Base-by-base conservation (phyloP, 225 moss, liverwort and hornwort species). In the Asterella californica region DNA sequence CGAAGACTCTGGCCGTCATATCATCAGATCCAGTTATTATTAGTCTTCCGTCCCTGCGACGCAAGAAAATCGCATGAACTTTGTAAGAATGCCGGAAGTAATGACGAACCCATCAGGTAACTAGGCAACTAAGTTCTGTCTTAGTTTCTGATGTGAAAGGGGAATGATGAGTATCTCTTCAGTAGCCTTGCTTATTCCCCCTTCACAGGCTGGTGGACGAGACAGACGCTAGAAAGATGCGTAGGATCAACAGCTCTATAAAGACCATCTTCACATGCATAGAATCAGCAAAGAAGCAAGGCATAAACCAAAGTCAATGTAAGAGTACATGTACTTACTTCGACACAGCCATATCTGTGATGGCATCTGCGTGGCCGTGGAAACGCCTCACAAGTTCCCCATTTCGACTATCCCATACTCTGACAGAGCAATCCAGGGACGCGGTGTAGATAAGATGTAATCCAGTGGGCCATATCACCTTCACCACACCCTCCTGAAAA, bases 341-440 rank as follows among this genome's bases (percentile, higher is more conserved):
- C 52, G 96, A 84, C 25, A 94, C 69, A 60, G 90, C 91, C 82
- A 94, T 80, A 75, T 94, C 96, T 72, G 83, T 79, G 53, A 96
- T 88, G 78, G 84, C 84, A 60, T 96, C 96, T 74, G 82, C 74
- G 67, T 96, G 96, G 55, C 96, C 96, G 81, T 88, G 88, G 52
- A 94, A 88, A 57, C 84, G 80, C 74, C 85, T 87, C 72, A 91
- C 90, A 75, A 91, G 88, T 59, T 81, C 89, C 77, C 96, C 96
- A 61, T 87, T 94, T 54, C 94, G 94, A 49, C 83, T 86, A 80
- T 96, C 96, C 96, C 96, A 96, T 47, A 89, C 87, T 85, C 96
- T 87, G 52, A 96, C 87, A 53, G 94, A 94, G 73, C 82, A 89
- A 87, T 96, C 96, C 79, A 96, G 80, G 76, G 79, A 91, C 45